Evolutionary conservation across 371 early-diverging fungal genomes (phyloP).

Genomic region (Syncephalastrum racemosum): DNA sequence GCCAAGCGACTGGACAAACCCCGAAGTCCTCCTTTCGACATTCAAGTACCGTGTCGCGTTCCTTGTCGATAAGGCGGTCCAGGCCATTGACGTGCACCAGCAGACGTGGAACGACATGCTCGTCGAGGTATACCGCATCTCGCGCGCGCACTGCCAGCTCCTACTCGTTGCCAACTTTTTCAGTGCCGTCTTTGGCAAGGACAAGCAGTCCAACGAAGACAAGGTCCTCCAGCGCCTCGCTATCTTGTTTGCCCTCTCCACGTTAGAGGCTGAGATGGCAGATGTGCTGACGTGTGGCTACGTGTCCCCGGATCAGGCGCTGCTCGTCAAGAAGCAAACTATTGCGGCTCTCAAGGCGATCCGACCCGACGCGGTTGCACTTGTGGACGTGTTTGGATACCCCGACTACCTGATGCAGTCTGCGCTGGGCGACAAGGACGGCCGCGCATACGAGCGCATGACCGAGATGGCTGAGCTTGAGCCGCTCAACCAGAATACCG

Average conservation of each 20-base stretch:
- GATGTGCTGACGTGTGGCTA: conserved; percentile 63
- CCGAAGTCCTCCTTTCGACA: conserved; percentile 32
- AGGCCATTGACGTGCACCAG: conserved; percentile 35
- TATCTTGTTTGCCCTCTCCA: conserved; percentile 45
- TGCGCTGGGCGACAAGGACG: conserved; percentile 71
- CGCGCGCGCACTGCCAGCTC: conserved; percentile 68
- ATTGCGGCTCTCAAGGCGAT: conserved; percentile 51
- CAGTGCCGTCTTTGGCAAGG: conserved; percentile 36
- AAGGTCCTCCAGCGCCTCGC: conserved; percentile 21
- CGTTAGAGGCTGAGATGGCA: conserved; percentile 63
- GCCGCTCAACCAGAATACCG: conserved; percentile 58
- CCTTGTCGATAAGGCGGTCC: conserved; percentile 37
- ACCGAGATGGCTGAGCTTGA: conserved; percentile 65
- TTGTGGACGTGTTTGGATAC: conserved; percentile 74
- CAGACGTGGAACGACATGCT: conserved; percentile 51
- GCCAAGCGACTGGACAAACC: conserved; percentile 27
- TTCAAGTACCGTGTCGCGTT: conserved; percentile 44
- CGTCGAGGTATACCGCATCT: conserved; percentile 56
- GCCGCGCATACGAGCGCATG: conserved; percentile 72
- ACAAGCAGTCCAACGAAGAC: background rate
- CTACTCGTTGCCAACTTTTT: conserved; percentile 62
- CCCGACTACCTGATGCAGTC: conserved; percentile 71
- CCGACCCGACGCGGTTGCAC: conserved; percentile 69
- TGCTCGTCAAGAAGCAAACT: conserved; percentile 44
- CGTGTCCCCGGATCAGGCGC: conserved; percentile 49